A percentile compares a stretch with the other conserved stretches of the same genome.
Conservation (phyloP, 768 basidiomycete species). For the Cystofilobasidium bisporidii region DNA sequence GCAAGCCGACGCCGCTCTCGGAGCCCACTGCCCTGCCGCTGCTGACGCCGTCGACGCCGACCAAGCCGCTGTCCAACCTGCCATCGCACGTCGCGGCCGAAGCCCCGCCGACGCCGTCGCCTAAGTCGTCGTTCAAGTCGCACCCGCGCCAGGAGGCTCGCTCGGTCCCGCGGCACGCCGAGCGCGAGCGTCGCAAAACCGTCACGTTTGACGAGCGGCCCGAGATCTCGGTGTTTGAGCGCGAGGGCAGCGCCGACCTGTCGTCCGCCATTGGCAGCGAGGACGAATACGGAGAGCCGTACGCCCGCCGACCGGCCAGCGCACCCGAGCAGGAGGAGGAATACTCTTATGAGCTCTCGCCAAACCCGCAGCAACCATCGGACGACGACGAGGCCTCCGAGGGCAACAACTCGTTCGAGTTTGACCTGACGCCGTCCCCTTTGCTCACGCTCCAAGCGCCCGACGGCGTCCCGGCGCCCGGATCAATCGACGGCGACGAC, state of each 20-base stretch:
- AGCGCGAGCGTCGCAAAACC: conserved; percentile 53
- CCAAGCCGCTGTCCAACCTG: not conserved
- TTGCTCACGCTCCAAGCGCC: not conserved
- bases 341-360: conserved; percentile 2
- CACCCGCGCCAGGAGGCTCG: not conserved
- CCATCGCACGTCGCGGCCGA: not conserved
- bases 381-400: not conserved
- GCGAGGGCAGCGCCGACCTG: conserved; percentile 40
- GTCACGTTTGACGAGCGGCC: conserved; percentile 71
- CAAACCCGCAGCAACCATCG: not conserved
- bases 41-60: not conserved
- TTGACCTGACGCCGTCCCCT: not conserved
- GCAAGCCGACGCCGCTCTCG: not conserved
- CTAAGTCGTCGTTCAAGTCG: conserved; percentile 22
- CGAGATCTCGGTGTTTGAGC: conserved; percentile 72
- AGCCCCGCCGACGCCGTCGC: conserved; percentile 13
- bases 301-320: not conserved
- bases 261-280: not conserved
- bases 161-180: conserved; percentile 13
- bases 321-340: conserved; percentile 9
- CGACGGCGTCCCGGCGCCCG: not conserved
- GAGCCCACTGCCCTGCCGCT: not conserved
- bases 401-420: conserved; percentile 8
- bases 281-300: conserved; percentile 3
- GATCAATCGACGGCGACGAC: not conserved